phyloP scores from a whole-genome alignment of 352 stramenopile genomes.

The Phytophthora capsici region DNA sequence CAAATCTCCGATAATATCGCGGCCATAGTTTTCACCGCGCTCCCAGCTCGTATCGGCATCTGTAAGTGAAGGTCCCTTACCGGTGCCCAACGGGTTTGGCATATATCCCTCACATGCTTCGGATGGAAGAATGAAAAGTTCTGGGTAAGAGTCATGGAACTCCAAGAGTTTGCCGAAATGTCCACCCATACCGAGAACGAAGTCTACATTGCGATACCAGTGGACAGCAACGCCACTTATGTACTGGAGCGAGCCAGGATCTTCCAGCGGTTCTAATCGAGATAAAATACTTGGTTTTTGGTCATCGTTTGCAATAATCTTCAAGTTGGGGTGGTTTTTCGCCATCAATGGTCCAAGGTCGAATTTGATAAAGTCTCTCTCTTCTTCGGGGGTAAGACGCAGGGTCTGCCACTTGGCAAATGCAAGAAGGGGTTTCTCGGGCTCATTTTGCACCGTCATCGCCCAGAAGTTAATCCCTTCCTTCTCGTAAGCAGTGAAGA shows the following conservation, averaged over 20 bases:
- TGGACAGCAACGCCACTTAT: conserved; percentile 85
- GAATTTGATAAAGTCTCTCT: conserved; percentile 78
- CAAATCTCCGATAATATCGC: conserved; percentile 88
- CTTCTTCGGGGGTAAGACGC: conserved; percentile 43
- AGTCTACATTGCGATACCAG: conserved; percentile 82
- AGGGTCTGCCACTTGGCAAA: conserved; percentile 61
- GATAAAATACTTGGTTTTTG: conserved; percentile 70
- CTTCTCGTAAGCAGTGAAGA: conserved; percentile 80
- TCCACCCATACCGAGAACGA: conserved; percentile 41
- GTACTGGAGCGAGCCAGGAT: conserved; percentile 64
- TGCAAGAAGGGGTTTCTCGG: conserved; percentile 56
- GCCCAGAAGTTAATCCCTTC: conserved; percentile 76
- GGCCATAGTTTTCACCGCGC: conserved; percentile 76
- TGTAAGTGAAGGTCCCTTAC: conserved; percentile 45
- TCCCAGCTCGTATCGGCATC: conserved; percentile 53
- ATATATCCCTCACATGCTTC: conserved; percentile 77
- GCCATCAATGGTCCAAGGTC: conserved; percentile 75
- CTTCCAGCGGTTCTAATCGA: conserved; percentile 48
- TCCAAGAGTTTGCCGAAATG: conserved; percentile 50
- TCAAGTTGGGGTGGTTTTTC: conserved; percentile 72
- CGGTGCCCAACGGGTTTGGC: conserved; percentile 47
- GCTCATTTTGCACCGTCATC: conserved; percentile 89
- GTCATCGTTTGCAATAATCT: conserved; percentile 88
- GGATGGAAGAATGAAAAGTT: conserved; percentile 81
- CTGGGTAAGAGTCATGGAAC: conserved; percentile 57